Percentiles rank a stretch among this genome's conserved stretches.
Evolutionary conservation across 2,329 filamentous ascomycete species (phyloP).

Genomic region (Thermothelomyces thermophilus): DNA sequence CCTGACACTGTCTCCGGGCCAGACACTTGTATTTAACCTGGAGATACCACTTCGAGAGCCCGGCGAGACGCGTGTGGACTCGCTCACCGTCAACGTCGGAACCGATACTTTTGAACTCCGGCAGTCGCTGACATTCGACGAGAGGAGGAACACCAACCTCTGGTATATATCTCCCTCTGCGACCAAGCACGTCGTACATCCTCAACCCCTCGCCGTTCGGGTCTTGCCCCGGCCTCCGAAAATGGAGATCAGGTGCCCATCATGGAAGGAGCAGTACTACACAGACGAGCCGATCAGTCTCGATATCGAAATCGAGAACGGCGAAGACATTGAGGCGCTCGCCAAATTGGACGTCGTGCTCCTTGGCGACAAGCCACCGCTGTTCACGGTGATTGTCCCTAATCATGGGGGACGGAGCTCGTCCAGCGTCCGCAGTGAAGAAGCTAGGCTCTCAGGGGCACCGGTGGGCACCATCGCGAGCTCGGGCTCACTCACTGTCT

Average conservation of each 20-base stretch:
- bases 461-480: constrained; percentile 42
- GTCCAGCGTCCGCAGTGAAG: constrained; percentile 31
- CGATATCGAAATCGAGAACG: constrained; percentile 66
- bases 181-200: constrained; percentile 42
- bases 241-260: constrained; percentile 64
- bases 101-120: constrained; percentile 61
- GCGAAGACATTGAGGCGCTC: constrained; percentile 71
- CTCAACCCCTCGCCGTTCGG: constrained; percentile 52
- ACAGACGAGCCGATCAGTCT: constrained; percentile 71
- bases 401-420: constrained; percentile 21
- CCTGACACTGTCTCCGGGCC: constrained; percentile 59
- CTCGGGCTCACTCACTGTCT: constrained; percentile 37
- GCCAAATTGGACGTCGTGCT: constrained; percentile 64
- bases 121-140: constrained; percentile 51
- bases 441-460: constrained; percentile 38
- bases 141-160: constrained; percentile 35
- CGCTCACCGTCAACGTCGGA: constrained; percentile 56
- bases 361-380: constrained; percentile 50
- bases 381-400: constrained; percentile 35
- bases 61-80: constrained; percentile 63
- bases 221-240: constrained; percentile 89
- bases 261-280: constrained; percentile 68
- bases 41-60: constrained; percentile 71
- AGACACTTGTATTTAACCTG: constrained; percentile 65
- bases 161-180: constrained; percentile 45